Evolutionary conservation across 805 yeast species (phyloP).

Genomic region (Yarrowia bubula): DNA sequence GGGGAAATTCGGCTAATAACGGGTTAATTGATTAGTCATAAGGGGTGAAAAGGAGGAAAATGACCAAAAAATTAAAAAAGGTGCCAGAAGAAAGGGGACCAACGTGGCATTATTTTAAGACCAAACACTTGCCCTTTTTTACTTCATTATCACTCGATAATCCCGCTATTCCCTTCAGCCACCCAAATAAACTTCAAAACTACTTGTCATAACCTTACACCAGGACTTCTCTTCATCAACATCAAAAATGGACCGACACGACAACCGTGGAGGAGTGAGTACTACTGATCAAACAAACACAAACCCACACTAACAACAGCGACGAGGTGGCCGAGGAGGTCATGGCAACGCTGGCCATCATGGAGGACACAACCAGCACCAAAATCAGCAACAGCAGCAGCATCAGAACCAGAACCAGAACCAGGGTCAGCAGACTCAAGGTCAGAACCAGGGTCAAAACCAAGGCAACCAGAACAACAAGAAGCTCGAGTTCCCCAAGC

Average conservation of each 20-base stretch:
- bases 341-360: slow-evolving; percentile 30
- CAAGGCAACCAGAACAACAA: slow-evolving; percentile 38
- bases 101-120: neutral
- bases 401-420: slow-evolving; percentile 23
- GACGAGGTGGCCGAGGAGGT: slow-evolving; percentile 29
- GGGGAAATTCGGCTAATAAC: too few species aligned
- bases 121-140: neutral
- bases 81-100: neutral
- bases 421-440: slow-evolving; percentile 26
- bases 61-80: neutral
- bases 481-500: slow-evolving; percentile 69
- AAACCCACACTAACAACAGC: neutral
- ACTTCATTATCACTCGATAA: neutral
- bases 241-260: slow-evolving; percentile 26
- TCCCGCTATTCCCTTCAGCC: neutral
- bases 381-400: slow-evolving; percentile 29
- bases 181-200: neutral
- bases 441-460: slow-evolving; percentile 28
- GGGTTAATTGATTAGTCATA: too few species aligned
- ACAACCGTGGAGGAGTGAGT: slow-evolving; percentile 28
- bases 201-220: slow-evolving; percentile 13
- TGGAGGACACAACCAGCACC: slow-evolving; percentile 26
- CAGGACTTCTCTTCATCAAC: slow-evolving; percentile 15
- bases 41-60: too few species aligned
- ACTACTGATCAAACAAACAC: neutral